These are phyloP conservation scores for Fusarium kyushuense DNA, from an alignment of 2,329 filamentous ascomycete species.

Conservation along the genomic window DNA sequence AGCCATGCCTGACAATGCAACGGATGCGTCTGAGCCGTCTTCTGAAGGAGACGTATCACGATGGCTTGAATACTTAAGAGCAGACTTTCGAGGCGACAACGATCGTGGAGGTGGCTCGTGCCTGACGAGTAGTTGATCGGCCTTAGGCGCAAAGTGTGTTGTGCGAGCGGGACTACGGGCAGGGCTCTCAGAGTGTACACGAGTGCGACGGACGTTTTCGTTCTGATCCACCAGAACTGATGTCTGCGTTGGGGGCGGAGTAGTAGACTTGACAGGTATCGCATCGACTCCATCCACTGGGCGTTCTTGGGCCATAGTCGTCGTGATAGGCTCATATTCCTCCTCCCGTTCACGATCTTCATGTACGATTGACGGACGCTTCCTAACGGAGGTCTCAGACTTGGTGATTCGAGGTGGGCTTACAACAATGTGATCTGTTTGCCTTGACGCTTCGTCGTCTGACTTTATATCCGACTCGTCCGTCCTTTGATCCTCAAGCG, in stretches of 20 bases:
- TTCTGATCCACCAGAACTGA: conserved; percentile 30
- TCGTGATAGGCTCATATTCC: conserved; percentile 28
- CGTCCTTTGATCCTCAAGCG: conserved; percentile 9
- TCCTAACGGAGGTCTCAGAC: conserved; percentile 33
- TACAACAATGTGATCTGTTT: not conserved
- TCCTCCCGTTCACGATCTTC: conserved; percentile 60
- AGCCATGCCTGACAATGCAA: conserved; percentile 43
- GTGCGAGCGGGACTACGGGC: conserved; percentile 73
- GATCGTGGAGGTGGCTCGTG: conserved; percentile 79
- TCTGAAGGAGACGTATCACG: conserved; percentile 64
- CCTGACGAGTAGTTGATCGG: conserved; percentile 67
- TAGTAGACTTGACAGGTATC: conserved; percentile 49
- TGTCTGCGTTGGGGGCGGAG: conserved; percentile 5
- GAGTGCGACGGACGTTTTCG: conserved; percentile 43
- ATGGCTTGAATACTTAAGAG: conserved; percentile 73
- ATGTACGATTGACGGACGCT: conserved; percentile 59
- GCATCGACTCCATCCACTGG: conserved; percentile 51
- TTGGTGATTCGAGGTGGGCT: not conserved
- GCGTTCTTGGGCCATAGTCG: conserved; percentile 11
- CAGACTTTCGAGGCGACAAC: conserved; percentile 81
- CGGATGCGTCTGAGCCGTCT: conserved; percentile 60
- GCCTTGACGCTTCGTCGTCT: not conserved
- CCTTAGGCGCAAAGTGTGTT: conserved; percentile 73
- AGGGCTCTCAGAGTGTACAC: conserved; percentile 70
- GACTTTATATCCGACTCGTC: conserved; percentile 16